Evolutionary conservation across 345 rosid species (phyloP).

Genomic region (Syzygium grande): DNA sequence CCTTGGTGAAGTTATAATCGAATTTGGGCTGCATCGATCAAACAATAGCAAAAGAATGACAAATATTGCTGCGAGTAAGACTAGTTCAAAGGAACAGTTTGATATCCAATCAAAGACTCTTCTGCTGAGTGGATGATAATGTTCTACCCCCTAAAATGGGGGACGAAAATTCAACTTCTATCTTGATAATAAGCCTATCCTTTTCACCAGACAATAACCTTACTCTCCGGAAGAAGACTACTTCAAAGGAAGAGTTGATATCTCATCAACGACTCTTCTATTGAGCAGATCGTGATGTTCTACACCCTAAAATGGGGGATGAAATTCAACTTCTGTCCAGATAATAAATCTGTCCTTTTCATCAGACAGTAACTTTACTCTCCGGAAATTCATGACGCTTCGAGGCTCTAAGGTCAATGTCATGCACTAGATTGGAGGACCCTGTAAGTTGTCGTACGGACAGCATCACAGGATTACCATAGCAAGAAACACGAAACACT

Average conservation of each 20-base stretch:
- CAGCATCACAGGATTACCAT: too few species aligned
- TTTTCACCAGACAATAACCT: neutral
- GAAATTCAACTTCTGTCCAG: neutral
- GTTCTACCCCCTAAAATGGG: fast-evolving
- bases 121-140: neutral
- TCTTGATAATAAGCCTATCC: neutral
- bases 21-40: too few species aligned
- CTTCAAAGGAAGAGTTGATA: neutral
- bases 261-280: neutral
- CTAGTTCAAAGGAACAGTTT: neutral
- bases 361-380: neutral
- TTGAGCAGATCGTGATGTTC: fast-evolving
- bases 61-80: neutral
- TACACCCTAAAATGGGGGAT: neutral
- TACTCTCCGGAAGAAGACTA: neutral
- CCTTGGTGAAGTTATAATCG: too few species aligned
- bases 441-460: neutral
- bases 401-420: neutral
- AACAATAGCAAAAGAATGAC: too few species aligned
- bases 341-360: neutral
- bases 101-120: neutral
- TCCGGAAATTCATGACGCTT: fast-evolving
- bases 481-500: too few species aligned
- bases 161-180: too few species aligned
- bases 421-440: neutral